Percentiles rank a stretch among this genome's conserved stretches.
These are phyloP conservation scores for Nemania diffusa DNA, from an alignment of 2,329 filamentous ascomycete genomes.

Conservation along the genomic window DNA sequence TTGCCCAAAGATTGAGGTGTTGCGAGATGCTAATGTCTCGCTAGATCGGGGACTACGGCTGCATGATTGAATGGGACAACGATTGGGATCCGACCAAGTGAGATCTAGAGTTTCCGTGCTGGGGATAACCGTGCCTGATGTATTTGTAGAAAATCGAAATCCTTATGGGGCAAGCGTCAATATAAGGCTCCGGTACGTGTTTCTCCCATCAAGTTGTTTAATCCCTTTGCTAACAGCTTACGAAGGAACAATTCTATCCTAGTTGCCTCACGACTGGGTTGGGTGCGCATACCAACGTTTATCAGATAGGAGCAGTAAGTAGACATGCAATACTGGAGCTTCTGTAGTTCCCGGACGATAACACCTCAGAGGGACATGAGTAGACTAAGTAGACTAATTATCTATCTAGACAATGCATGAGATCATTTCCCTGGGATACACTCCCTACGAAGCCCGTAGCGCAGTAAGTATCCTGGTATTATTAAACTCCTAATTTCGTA, in stretches of 20 bases:
- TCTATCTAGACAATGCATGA: constrained; percentile 28
- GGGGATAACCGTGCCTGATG: neutral
- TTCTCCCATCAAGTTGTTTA: neutral
- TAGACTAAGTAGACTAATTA: neutral
- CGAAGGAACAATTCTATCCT: constrained; percentile 19
- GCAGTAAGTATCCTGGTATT: neutral
- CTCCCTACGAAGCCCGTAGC: neutral
- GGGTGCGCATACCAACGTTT: constrained; percentile 20
- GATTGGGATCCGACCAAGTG: constrained; percentile 2
- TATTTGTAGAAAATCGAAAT: constrained; percentile 11
- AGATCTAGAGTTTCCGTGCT: neutral
- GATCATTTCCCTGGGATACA: neutral
- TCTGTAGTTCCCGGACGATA: neutral
- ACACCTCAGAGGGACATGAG: neutral
- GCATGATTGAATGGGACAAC: constrained; percentile 29
- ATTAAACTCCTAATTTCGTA: too few relatives aligned
- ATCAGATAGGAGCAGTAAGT: constrained; percentile 32
- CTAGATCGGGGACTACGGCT: constrained; percentile 36
- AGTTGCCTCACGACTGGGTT: neutral
- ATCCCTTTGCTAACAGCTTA: constrained; percentile 1
- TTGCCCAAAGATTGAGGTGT: neutral
- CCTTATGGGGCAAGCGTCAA: constrained; percentile 1
- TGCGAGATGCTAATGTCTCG: neutral
- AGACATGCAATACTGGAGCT: neutral
- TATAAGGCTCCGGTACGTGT: constrained; percentile 29